Percentiles rank a stretch among this genome's conserved stretches.
phyloP scores from a whole-genome alignment of 768 basidiomycete species.

The Leucosporidium yakuticum region DNA sequence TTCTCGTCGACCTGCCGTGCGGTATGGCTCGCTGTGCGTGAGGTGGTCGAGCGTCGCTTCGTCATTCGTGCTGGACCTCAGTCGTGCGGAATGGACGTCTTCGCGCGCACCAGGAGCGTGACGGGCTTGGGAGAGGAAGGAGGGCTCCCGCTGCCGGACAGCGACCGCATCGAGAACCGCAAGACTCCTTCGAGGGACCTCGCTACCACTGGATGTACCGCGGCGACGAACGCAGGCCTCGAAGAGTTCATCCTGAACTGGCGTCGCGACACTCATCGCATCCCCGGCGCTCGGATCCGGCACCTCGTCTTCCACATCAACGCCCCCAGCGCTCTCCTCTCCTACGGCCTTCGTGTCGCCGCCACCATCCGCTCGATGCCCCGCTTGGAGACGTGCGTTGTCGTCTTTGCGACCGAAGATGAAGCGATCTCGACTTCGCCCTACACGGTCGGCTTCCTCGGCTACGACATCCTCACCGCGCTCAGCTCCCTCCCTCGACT shows the following conservation, averaged over 20 bases:
- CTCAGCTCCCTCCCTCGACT: neutral
- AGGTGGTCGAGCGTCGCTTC: neutral
- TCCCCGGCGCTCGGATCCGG: no score
- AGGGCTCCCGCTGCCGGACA: no score
- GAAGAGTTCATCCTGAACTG: neutral
- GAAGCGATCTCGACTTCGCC: neutral
- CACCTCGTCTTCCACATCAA: neutral
- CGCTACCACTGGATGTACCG: no score
- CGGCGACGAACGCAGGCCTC: no score
- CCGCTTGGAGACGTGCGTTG: constrained; percentile 1
- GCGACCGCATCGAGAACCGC: no score
- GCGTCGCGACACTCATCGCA: neutral
- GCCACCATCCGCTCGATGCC: neutral
- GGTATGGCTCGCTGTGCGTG: neutral
- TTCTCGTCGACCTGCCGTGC: constrained; percentile 7
- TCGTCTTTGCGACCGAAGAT: neutral
- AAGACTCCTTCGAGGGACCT: no score
- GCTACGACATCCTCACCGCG: neutral
- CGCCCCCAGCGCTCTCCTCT: neutral
- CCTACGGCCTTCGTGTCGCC: neutral
- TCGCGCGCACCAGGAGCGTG: neutral
- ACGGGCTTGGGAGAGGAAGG: neutral
- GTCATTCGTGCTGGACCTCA: neutral
- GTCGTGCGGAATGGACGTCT: neutral
- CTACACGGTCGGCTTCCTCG: neutral